phyloP scores from a whole-genome alignment of 2,329 filamentous ascomycete genomes.

The Neopestalotiopsis clavispora region DNA sequence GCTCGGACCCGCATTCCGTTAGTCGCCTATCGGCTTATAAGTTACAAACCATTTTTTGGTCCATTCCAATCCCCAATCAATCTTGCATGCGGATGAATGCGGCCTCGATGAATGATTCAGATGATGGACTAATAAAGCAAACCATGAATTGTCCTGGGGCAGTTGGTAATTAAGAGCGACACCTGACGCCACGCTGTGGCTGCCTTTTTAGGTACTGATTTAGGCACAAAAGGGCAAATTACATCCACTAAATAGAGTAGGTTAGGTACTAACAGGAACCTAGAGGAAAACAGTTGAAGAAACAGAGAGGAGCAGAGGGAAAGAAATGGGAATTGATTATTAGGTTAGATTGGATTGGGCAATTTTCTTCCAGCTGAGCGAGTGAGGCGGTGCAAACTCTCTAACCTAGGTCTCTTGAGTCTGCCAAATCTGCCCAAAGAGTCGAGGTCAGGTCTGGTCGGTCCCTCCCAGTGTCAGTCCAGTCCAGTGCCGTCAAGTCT shows the following conservation, averaged over 20 bases:
- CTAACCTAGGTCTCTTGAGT: not conserved
- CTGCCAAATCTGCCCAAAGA: not conserved
- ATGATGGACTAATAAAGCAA: not conserved
- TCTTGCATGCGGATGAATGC: not conserved
- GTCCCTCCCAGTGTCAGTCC: not conserved
- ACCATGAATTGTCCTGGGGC: not conserved
- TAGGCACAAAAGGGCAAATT: not conserved
- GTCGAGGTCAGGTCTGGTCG: not conserved
- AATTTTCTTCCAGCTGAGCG: not conserved
- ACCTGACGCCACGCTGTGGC: slow-evolving; percentile 1
- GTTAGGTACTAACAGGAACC: not conserved
- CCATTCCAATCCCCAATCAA: not conserved
- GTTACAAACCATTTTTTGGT: not conserved
- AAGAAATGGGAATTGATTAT: not conserved
- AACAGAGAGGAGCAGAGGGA: not conserved
- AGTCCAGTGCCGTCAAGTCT: not conserved
- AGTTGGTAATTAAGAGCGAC: not conserved
- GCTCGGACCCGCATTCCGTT: not conserved
- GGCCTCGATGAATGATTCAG: not conserved
- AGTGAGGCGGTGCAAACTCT: slow-evolving; percentile 13
- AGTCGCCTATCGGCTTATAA: not conserved
- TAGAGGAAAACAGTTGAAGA: not conserved
- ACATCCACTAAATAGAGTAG: not conserved
- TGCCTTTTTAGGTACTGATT: not conserved
- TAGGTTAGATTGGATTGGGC: not conserved